Base-by-base conservation (phyloP, 140 eudicot species). In the Cichorium intybus region DNA sequence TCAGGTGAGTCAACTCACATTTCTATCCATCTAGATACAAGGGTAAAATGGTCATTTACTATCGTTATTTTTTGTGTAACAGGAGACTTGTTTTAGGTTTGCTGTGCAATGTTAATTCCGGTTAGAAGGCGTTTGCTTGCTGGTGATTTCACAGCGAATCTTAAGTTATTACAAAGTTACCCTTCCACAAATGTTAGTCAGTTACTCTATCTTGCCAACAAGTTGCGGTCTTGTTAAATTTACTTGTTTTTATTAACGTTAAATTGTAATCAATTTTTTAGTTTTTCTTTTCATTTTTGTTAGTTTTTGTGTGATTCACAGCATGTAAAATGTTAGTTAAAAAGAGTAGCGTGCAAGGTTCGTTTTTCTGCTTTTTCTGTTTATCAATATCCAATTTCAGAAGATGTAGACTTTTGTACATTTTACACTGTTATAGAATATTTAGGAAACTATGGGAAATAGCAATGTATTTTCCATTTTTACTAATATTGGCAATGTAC, bases 81-180 rank as follows among this genome's bases (percentile, higher is more conserved):
- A 93, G 99, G 99, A 85, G 52, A 88, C 93, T 1, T 93, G 64
- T 86, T 93, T 7, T 83, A 90, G 50, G 57, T 93, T 23, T 92
- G 98, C 48, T 92, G 98, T 77, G 96, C 96, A 17, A 92, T 92
- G 98, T 69, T 92, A 62, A 75, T 92, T 37, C 81, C 88, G 10
- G 85, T 92, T n/a, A 69, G 96, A 56, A 85, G 84, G 73, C 96
- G 90, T 62, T 71, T 93, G 57, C 93, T 93, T 9, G 99, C 99
- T 1, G 99, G 99, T 14, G 99, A 93, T 78, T 93, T 93, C 55
- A 93, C 99, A 37, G 80, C 97, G n/a, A 93, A 93, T 77, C 79
- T 93, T 54, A 93, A 93, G 85, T 69, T 93, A 39, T 86, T 93
- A 22, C 99, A 93, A 69, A 73, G 81, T 60, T 93, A 93, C 73